Base-by-base conservation (phyloP, 208 protist genomes). In the Wallacemonas sp. region DNA sequence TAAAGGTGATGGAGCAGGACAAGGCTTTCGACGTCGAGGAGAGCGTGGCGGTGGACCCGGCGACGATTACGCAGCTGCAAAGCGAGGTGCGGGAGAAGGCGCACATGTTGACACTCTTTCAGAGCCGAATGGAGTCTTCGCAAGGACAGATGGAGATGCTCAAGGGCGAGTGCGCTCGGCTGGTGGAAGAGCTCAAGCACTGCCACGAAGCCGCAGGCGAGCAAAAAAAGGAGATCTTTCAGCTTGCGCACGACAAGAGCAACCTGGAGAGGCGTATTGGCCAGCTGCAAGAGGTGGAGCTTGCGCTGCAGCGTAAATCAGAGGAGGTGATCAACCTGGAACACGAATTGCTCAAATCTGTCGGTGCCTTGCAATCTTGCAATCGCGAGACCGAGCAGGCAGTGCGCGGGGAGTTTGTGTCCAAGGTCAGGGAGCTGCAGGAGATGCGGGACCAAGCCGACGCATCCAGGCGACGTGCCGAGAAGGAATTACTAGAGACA, bases 381-480 rank as follows among this genome's bases (percentile, higher is more conserved):
- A 85, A 81, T 72, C 72, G 82, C 11, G 90, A 96, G 51, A 91
- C 87, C 31, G 86, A 91, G 70, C 72, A 76, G 42, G 86, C 84
- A 0, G 90, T 96, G 39, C 80, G 87, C 4, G 70, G 74, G 12
- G 90, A 96, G 75, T 73, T 84, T n/a, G 36, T 75, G 19, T 56
- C 70, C n/a, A 85, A 84, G n/a, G 62, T 96, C 19, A 42, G 36
- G 4, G 90, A 93, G 31, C 53, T 93, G 36, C 75, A 93, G 66
- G 79, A 78, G 65, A 82, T 85, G 75, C 84, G 84, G 21, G 86
- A 93, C 54, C 65, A 66, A 44, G 85, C 86, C 4, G 84, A 93
- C 41, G 61, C 76, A 19, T 49, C 79, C n/a, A 75, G 85, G 27
- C 77, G 86, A 5, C 72, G 85, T 39, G 68, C 54, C 55, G 84